Evolutionary conservation across 2,329 filamentous ascomycete species (phyloP).

Genomic region (Nothopassalora personata): DNA sequence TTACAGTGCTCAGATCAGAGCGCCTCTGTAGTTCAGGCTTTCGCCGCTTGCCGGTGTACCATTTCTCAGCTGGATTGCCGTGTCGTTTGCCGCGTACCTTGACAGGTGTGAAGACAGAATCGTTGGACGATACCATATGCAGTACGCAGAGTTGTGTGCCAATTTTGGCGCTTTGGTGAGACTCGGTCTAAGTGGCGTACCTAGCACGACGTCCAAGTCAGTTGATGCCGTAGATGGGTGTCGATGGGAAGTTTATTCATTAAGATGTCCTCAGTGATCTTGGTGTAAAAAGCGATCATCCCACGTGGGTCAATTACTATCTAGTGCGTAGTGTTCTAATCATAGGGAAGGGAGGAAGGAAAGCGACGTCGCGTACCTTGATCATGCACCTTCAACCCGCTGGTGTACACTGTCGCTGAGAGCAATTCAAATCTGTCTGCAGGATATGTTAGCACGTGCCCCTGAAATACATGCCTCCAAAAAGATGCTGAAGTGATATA

Average conservation of each 20-base stretch:
- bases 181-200: background rate
- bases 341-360: slow-evolving; percentile 46
- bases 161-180: background rate
- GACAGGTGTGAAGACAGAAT: slow-evolving; percentile 25
- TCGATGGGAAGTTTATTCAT: background rate
- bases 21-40: slow-evolving; percentile 15
- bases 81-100: slow-evolving; percentile 31
- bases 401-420: background rate
- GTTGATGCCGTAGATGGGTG: background rate
- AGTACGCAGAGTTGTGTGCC: background rate
- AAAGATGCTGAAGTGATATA: background rate
- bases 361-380: slow-evolving; percentile 8
- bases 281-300: slow-evolving; percentile 36
- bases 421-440: background rate
- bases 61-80: slow-evolving; percentile 25
- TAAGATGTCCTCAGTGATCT: slow-evolving; percentile 34
- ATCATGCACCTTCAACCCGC: background rate
- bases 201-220: background rate
- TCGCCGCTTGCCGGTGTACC: slow-evolving; percentile 23
- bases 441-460: background rate
- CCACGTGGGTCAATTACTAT: slow-evolving; percentile 40
- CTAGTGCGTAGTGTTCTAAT: slow-evolving; percentile 61
- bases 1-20: background rate
- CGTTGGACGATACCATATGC: slow-evolving; percentile 4
- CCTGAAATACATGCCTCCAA: background rate